A percentile compares a stretch with the other conserved stretches of the same genome.
These are phyloP conservation scores for Pterocarpus santalinus DNA, from an alignment of 306 rosid species.

Conservation along the genomic window DNA sequence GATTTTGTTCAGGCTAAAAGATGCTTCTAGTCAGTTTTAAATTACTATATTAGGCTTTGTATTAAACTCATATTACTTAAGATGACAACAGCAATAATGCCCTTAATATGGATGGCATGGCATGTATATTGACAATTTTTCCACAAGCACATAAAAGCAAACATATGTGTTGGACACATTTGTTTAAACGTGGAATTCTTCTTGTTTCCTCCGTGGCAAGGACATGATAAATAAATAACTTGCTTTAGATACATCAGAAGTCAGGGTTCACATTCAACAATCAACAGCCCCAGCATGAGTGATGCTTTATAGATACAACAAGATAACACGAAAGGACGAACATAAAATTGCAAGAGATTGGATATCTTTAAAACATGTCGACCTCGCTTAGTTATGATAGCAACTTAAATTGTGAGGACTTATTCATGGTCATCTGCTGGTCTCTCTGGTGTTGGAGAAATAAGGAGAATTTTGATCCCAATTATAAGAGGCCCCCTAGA, in stretches of 20 bases:
- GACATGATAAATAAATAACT: slow-evolving; percentile 32
- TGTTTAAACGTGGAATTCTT: slow-evolving; percentile 27
- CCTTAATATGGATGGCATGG: not conserved
- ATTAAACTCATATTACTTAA: not conserved
- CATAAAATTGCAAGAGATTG: not conserved
- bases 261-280: not conserved
- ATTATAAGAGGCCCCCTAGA: no score
- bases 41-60: not conserved
- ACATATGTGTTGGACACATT: slow-evolving; percentile 23
- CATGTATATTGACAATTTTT: slow-evolving; percentile 36
- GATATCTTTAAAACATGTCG: no score
- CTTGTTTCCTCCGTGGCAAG: slow-evolving; percentile 23
- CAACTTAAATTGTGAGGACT: no score
- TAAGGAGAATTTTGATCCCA: no score
- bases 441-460: no score
- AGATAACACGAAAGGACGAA: slow-evolving; percentile 37
- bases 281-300: slow-evolving; percentile 12
- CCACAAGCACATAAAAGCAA: slow-evolving; percentile 12
- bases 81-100: not conserved
- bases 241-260: slow-evolving; percentile 9
- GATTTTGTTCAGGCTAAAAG: not conserved
- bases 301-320: slow-evolving; percentile 15
- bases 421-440: no score
- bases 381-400: no score
- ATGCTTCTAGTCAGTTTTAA: not conserved